phyloP scores from a whole-genome alignment of 1,139 yeast genomes.

The Taphrina betulina region DNA sequence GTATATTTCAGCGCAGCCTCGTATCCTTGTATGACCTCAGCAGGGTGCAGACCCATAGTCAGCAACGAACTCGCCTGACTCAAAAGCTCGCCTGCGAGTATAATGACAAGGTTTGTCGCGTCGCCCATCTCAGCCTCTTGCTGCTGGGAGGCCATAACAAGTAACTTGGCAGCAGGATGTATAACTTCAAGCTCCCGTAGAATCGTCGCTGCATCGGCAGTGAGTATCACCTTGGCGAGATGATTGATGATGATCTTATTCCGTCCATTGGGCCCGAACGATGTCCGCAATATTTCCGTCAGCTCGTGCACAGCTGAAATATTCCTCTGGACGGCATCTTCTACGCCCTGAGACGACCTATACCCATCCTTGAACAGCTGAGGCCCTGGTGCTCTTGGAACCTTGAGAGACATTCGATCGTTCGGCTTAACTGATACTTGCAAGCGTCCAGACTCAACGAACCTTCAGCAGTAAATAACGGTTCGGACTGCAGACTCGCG shows the following conservation, averaged over 20 bases:
- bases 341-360: slow-evolving; percentile 80
- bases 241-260: slow-evolving; percentile 62
- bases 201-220: slow-evolving; percentile 97
- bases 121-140: slow-evolving; percentile 90
- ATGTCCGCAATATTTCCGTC: slow-evolving; percentile 83
- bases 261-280: slow-evolving; percentile 97
- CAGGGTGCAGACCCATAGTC: slow-evolving; percentile 80
- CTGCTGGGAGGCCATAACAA: slow-evolving; percentile 95
- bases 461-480: too few relatives aligned
- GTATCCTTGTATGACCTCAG: slow-evolving; percentile 88
- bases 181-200: slow-evolving; percentile 87
- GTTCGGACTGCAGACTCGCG: too few relatives aligned
- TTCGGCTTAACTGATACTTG: too few relatives aligned
- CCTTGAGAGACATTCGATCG: slow-evolving; percentile 83
- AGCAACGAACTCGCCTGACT: slow-evolving; percentile 79
- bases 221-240: slow-evolving; percentile 77
- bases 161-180: slow-evolving; percentile 94
- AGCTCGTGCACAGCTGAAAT: slow-evolving; percentile 94
- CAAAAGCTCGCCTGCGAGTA: slow-evolving; percentile 87
- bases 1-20: slow-evolving; percentile 78
- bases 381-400: slow-evolving; percentile 90
- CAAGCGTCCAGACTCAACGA: too few relatives aligned
- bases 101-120: slow-evolving; percentile 67
- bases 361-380: slow-evolving; percentile 97
- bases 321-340: slow-evolving; percentile 90